Base-by-base conservation (phyloP, 2,329 filamentous ascomycete genomes). In the Aspergillus chevalieri region DNA sequence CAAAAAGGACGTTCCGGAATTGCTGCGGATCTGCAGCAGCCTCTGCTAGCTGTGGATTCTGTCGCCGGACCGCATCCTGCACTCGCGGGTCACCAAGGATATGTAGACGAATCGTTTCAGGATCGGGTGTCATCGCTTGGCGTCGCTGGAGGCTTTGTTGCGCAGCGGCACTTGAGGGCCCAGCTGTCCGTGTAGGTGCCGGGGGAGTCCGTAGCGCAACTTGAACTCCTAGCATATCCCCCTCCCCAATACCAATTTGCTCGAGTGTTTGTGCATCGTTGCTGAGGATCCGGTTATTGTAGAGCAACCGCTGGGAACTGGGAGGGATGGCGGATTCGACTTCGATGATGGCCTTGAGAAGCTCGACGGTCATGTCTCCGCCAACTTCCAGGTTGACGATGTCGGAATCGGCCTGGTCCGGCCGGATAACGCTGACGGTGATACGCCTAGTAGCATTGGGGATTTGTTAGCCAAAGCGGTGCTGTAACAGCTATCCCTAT, bases 151-250 rank as follows among this genome's bases (percentile, higher is more conserved):
- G 55, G 41, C 62, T 58, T 38, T 68, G 65, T 28, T 65, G 63
- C 1, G 63, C 57, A 15, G 61, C 53, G 28, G 59, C 51, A 50
- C 59, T 65, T 42, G 64, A 52, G 26, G 59, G 59, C 30, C 59
- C 59, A 52, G 53, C 61, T 48, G 54, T 61, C 58, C 65, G 51
- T 47, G 61, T 50, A 51, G 65, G 59, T 34, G 61, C 66, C 38
- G 58, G 61, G n/a, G 62, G 59, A 30, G 55, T 55, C 28, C 63
- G 65, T 26, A 64, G 51, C 49, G 58, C 62, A 57, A 95, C 85
- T 65, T 95, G 87, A 58, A 97, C 80, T 26, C 87, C 89, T 56
- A 98, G 76, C 87, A 98, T 91, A 64, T 96, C 93, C 48, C 89
- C 89, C 71, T 97, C 89, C 44, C 78, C 81, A 60, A 98, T 86